Conservation (phyloP, 78 protist species). For the Mantamonas sphyraenae region DNA sequence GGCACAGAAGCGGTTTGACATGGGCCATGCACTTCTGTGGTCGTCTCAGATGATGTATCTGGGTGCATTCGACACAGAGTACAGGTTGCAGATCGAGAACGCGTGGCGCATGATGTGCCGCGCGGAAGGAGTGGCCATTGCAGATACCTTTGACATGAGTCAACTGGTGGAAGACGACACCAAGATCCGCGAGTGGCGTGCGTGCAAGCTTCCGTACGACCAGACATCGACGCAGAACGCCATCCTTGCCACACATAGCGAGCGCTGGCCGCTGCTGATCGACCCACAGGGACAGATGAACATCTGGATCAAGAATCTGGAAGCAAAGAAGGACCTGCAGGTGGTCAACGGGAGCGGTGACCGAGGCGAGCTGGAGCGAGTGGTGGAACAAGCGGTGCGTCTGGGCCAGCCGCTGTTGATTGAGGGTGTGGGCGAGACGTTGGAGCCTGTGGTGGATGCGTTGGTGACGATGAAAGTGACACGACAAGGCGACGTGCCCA, state of each 20-base stretch:
- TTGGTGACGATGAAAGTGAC: constrained; percentile 63
- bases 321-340: not conserved
- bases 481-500: too few relatives aligned
- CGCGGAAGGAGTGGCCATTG: not conserved
- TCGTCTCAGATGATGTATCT: constrained; percentile 66
- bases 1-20: not conserved
- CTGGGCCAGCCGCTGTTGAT: constrained; percentile 66
- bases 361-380: constrained; percentile 23
- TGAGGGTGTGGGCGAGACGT: constrained; percentile 58
- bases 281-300: constrained; percentile 46
- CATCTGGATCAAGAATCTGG: constrained; percentile 35
- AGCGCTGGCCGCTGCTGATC: constrained; percentile 28
- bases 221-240: constrained; percentile 37
- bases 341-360: constrained; percentile 17
- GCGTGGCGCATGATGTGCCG: constrained; percentile 20
- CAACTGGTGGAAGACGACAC: not conserved
- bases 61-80: constrained; percentile 74
- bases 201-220: constrained; percentile 15
- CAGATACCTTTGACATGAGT: constrained; percentile 6
- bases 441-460: constrained; percentile 67
- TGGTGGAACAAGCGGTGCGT: constrained; percentile 50
- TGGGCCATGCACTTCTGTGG: constrained; percentile 60
- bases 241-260: constrained; percentile 8
- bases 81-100: constrained; percentile 47
- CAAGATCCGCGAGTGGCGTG: constrained; percentile 18